Conservation (phyloP, 2,329 filamentous ascomycete genomes). For the Botrytis fabae region DNA sequence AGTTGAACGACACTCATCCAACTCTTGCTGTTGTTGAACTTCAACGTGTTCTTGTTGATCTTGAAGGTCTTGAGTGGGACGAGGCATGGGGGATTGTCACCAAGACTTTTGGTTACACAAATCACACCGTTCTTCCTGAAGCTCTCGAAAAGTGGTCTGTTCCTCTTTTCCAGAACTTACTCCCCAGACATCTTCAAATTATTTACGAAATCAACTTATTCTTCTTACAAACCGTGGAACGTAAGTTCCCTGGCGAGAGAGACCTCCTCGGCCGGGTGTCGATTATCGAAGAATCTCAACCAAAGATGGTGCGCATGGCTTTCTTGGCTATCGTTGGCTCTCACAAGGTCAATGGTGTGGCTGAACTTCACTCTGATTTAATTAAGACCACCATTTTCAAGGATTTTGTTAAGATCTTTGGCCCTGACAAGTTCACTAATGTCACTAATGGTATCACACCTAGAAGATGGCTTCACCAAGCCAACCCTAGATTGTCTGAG, state of each 20-base stretch:
- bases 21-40: slow-evolving; percentile 95
- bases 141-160: slow-evolving; percentile 99
- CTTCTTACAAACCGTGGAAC: slow-evolving; percentile 90
- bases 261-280: slow-evolving; percentile 87
- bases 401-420: slow-evolving; percentile 94
- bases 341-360: slow-evolving; percentile 98
- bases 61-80: slow-evolving; percentile 91
- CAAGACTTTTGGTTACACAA: slow-evolving; percentile 89
- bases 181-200: slow-evolving; percentile 92
- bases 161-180: slow-evolving; percentile 83
- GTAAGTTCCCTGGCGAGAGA: slow-evolving; percentile 83
- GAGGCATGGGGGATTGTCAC: slow-evolving; percentile 83
- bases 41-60: slow-evolving; percentile 85
- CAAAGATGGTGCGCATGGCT: slow-evolving; percentile 98
- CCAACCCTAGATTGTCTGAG: slow-evolving; percentile 88
- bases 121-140: slow-evolving; percentile 96
- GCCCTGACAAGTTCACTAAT: slow-evolving; percentile 96
- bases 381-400: slow-evolving; percentile 99
- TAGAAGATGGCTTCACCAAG: slow-evolving; percentile 93
- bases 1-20: slow-evolving; percentile 97
- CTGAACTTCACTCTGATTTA: slow-evolving; percentile 93
- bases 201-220: slow-evolving; percentile 97
- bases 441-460: slow-evolving; percentile 98
- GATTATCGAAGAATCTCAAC: slow-evolving; percentile 94
- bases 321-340: slow-evolving; percentile 93